Percentiles rank a stretch among this genome's conserved stretches.
Conservation (phyloP, 192 early-diverging fungal genomes). For the Podila verticillata region DNA sequence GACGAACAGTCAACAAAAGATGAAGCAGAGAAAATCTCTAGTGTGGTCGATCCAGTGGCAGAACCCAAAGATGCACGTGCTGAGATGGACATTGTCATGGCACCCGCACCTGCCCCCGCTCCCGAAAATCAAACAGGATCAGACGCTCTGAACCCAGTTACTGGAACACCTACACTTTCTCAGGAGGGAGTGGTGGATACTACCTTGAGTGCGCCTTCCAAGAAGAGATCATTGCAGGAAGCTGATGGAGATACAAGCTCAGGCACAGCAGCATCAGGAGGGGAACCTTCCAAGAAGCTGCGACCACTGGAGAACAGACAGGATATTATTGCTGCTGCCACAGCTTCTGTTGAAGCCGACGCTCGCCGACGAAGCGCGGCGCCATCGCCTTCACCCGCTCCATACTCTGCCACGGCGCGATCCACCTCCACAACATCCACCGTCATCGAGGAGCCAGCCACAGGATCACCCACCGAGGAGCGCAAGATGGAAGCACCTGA, state of each 20-base stretch:
- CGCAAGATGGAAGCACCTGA: background rate
- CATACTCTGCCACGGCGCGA: background rate
- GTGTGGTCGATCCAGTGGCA: slow-evolving; percentile 12
- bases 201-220: slow-evolving; percentile 10
- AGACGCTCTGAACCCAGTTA: slow-evolving; percentile 10
- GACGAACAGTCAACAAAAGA: background rate
- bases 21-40: slow-evolving; percentile 21
- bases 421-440: slow-evolving; percentile 1
- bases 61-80: slow-evolving; percentile 12
- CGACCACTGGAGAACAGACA: background rate
- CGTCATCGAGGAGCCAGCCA: background rate
- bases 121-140: background rate
- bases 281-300: background rate
- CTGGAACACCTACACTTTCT: slow-evolving; percentile 6
- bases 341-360: slow-evolving; percentile 28
- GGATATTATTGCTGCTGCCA: slow-evolving; percentile 17
- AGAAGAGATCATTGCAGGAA: slow-evolving; percentile 16
- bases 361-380: slow-evolving; percentile 31
- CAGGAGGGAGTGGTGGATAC: slow-evolving; percentile 45
- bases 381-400: slow-evolving; percentile 40
- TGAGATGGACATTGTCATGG: slow-evolving; percentile 18
- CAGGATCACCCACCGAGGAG: slow-evolving; percentile 19
- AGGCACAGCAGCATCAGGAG: slow-evolving; percentile 4
- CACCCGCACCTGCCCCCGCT: slow-evolving; percentile 12
- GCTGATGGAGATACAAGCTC: slow-evolving; percentile 1